Base-by-base conservation (phyloP, 2,329 filamentous ascomycete species). In the Basipetospora chlamydospora region DNA sequence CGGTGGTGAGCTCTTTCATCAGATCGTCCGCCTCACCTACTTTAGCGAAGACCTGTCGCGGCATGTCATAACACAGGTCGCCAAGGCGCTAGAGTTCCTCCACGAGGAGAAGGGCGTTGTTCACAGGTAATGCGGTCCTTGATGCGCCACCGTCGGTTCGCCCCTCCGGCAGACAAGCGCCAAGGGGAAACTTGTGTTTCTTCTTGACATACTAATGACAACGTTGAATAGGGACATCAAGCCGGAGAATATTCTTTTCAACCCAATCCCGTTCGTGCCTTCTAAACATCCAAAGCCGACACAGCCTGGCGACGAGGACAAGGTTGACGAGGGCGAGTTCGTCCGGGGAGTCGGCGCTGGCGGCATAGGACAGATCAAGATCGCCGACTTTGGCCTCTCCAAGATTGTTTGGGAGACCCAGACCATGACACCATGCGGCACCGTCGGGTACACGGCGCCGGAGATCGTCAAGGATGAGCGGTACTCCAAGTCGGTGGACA, bases 381-480 rank as follows among this genome's bases (percentile, higher is more conserved):
- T 98, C 56, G 90, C 90, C 53, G 90, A 98, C 53, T 98, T 98
- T 53, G 90, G 90, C 37, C 67, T 98, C 8, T 95, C 88, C 44
- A 98, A 98, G 61, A 82, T 98, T 46, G 85, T 98, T 12, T 98
- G 90, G 90, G 90, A 96, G 49, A 90, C 77, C 47, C 83, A 93
- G 53, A 98, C 90, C 8, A 96, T 95, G 84, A 98, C 90, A 3
- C 90, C 90, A n/a, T 98, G 90, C 56, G 90, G 90, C 40, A 98
- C 90, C 0, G 90, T 96, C 39, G 90, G 90, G 29, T 98, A 98
- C 60, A 96, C 90, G 4, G 90, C 90, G 3, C 90, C 90, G 6
- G 90, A 98, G 54, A 98, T 98, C 43, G 90, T 98, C 55, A 96
- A 96, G 61, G 90, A 98, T 58, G 90, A 98, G 60, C 77, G 87